Percentiles rank a stretch among this genome's conserved stretches.
Conservation (phyloP, 331 rosid species). For the Quercus phellos region DNA sequence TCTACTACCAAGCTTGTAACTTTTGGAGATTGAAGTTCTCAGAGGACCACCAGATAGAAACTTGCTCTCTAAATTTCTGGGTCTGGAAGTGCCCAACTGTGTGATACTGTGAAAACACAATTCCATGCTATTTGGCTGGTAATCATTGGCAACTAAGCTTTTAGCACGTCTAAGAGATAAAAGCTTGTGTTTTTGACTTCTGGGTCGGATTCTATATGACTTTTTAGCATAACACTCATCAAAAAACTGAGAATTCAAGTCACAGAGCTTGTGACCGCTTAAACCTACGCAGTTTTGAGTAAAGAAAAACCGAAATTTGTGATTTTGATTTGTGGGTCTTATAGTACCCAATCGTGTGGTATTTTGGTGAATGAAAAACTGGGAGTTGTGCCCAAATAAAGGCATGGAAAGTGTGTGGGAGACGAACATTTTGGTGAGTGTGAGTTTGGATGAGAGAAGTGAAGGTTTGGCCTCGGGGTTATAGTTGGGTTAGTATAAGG, state of each 20-base stretch:
- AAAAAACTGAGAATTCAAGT: background rate
- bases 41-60: background rate
- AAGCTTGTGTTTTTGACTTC: background rate
- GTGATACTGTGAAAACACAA: constrained; percentile 10
- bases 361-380: constrained; percentile 7
- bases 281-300: background rate
- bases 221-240: background rate
- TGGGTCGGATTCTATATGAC: constrained; percentile 8
- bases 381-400: constrained; percentile 15
- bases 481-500: background rate
- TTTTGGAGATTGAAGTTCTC: background rate
- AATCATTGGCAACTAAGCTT: background rate
- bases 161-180: background rate
- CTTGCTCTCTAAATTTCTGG: background rate
- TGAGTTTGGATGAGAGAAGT: constrained; percentile 1
- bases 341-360: background rate
- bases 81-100: background rate
- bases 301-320: background rate
- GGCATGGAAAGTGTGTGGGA: constrained; percentile 37
- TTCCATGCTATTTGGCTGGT: constrained; percentile 11
- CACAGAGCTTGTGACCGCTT: background rate
- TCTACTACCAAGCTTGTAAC: background rate
- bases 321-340: constrained; percentile 17
- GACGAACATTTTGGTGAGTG: constrained; percentile 22
- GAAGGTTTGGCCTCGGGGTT: background rate